Percentiles rank a stretch among this genome's conserved stretches.
Conservation (phyloP, 1,284 basidiomycete genomes). For the Tilletia indica region DNA sequence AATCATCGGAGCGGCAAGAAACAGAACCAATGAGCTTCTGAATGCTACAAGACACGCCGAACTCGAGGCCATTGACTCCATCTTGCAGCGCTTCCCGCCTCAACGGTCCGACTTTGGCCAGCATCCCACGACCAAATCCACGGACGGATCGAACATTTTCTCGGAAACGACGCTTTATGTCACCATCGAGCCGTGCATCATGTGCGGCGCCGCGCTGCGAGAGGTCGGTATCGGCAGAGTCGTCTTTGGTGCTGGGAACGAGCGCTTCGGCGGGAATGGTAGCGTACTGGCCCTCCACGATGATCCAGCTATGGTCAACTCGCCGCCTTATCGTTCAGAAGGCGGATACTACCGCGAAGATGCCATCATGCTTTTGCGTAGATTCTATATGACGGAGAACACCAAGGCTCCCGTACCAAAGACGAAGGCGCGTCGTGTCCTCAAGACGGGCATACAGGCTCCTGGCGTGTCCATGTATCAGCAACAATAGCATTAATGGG, state of each 20-base stretch:
- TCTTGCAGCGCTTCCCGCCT: constrained; percentile 63
- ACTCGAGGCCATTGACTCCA: constrained; percentile 90
- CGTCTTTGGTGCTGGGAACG: constrained; percentile 91
- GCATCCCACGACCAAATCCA: constrained; percentile 30
- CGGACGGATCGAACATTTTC: constrained; percentile 60
- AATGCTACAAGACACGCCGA: constrained; percentile 92
- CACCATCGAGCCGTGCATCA: constrained; percentile 98
- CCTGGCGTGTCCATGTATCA: too few relatives aligned
- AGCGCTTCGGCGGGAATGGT: constrained; percentile 94
- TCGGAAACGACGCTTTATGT: constrained; percentile 85
- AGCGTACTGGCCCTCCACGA: constrained; percentile 86
- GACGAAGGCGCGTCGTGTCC: constrained; percentile 46
- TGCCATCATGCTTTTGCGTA: constrained; percentile 88
- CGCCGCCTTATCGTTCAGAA: constrained; percentile 72
- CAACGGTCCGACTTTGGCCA: constrained; percentile 45
- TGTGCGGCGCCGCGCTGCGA: constrained; percentile 93
- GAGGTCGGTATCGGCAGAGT: constrained; percentile 89
- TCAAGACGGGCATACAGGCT: constrained; percentile 50
- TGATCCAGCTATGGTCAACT: constrained; percentile 57
- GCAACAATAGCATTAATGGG: too few relatives aligned
- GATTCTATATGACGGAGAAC: constrained; percentile 96
- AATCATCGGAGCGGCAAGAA: constrained; percentile 80
- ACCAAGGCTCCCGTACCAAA: constrained; percentile 63
- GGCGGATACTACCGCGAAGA: constrained; percentile 86
- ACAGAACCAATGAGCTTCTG: constrained; percentile 79